phyloP scores from a whole-genome alignment of 164 flowering plant species.

The Platanus orientalis region DNA sequence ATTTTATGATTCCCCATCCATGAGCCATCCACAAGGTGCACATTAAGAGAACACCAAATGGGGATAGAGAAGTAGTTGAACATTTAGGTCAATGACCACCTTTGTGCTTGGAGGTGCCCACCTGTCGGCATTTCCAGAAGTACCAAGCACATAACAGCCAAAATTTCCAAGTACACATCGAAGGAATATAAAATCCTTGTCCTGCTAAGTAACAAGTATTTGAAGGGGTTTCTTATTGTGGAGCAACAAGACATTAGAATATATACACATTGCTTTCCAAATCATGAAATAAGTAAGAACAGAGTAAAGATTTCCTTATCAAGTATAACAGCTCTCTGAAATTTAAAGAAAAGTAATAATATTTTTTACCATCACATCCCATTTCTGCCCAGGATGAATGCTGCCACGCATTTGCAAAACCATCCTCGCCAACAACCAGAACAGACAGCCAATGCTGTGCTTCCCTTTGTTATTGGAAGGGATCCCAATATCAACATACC shows the following conservation, averaged over 20 bases:
- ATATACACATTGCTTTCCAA: neutral
- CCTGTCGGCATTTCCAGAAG: no score
- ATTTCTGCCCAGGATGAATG: conserved; percentile 69
- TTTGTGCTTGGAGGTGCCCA: no score
- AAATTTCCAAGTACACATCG: no score
- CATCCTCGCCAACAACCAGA: conserved; percentile 88
- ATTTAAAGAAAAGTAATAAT: neutral
- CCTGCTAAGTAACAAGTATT: no score
- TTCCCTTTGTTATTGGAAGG: conserved; percentile 96
- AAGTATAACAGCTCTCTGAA: neutral
- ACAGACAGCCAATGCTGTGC: conserved; percentile 82
- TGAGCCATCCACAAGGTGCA: no score
- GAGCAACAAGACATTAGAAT: neutral
- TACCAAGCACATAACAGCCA: no score
- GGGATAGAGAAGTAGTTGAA: no score
- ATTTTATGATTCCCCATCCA: no score
- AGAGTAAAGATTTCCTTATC: neutral
- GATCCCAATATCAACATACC: conserved; percentile 82
- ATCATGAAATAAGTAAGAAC: neutral
- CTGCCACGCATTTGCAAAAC: conserved; percentile 80
- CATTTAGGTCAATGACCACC: no score
- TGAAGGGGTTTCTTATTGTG: neutral
- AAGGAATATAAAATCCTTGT: no score
- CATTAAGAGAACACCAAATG: no score
- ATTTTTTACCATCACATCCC: conserved; percentile 58